phyloP scores from a whole-genome alignment of 2,329 filamentous ascomycete species.

The Aspergillus fischeri region DNA sequence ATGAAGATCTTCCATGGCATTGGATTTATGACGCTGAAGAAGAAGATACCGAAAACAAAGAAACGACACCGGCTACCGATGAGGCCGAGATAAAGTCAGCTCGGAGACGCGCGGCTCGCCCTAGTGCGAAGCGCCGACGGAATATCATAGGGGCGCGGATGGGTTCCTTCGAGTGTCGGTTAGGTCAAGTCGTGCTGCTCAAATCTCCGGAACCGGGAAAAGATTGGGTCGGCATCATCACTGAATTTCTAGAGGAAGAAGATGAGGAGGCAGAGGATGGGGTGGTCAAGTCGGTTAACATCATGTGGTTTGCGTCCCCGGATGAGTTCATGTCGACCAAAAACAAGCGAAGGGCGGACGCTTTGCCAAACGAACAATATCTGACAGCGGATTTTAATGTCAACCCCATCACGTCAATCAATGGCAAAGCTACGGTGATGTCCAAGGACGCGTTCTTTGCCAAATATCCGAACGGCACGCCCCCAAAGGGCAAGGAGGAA shows the following conservation, averaged over 20 bases:
- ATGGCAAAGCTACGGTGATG: slow-evolving; percentile 77
- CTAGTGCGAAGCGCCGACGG: slow-evolving; percentile 24
- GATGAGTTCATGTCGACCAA: slow-evolving; percentile 84
- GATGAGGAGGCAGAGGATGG: slow-evolving; percentile 57
- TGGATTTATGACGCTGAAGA: slow-evolving; percentile 62
- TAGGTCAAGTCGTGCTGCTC: slow-evolving; percentile 81
- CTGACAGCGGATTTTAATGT: slow-evolving; percentile 82
- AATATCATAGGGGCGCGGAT: slow-evolving; percentile 77
- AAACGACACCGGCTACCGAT: slow-evolving; percentile 10
- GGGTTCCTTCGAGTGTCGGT: slow-evolving; percentile 71
- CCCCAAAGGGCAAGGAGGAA: slow-evolving; percentile 57
- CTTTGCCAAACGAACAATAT: slow-evolving; percentile 83
- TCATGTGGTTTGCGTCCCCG: slow-evolving; percentile 89
- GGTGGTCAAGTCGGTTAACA: slow-evolving; percentile 67
- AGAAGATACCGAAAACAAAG: slow-evolving; percentile 16
- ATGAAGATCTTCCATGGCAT: slow-evolving; percentile 70
- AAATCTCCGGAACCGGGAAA: slow-evolving; percentile 84
- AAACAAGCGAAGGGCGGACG: slow-evolving; percentile 76
- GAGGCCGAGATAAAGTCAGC: slow-evolving; percentile 20
- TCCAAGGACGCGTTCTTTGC: slow-evolving; percentile 66
- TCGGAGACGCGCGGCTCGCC: slow-evolving; percentile 27
- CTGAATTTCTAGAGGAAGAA: slow-evolving; percentile 71
- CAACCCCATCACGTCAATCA: slow-evolving; percentile 84
- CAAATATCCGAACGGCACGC: slow-evolving; percentile 68
- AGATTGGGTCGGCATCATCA: slow-evolving; percentile 88